Evolutionary conservation across 139 green algal genomes (phyloP), one percentile per base, ranked within the genome.

Genomic region (Coelastrella sp.): DNA sequence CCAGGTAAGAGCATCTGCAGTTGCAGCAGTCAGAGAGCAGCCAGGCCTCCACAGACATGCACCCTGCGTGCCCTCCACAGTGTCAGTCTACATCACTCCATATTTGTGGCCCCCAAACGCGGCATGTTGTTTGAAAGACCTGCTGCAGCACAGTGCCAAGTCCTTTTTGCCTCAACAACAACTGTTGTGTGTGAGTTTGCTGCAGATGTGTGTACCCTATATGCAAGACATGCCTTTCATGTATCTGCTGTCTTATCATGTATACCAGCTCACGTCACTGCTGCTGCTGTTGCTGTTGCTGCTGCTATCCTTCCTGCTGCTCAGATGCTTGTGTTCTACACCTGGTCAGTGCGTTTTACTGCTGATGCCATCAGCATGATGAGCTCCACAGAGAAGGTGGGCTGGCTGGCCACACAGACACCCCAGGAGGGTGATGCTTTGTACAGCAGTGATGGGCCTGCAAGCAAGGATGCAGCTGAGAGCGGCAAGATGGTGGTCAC

Each of bases 391-490:
- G 92, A 94, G 92, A 93, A 94, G 91, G n/a, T 95, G 25, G 86
- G 86, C 24, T 96, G 85, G 90, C 88, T 95, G 65, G 90, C 94
- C 20, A 93, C 94, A 84, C 88, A 94, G 65, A 89, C 90, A n/a
- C 89, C 90, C 25, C 85, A 92, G 60, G 91, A 93, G 84, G 90
- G 88, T 19, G 72, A 73, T 24, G 81, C 70, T 7, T 80, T 82
- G 80, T 91, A 84, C 56, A 49, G 17, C 66, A 15, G 12, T 59
- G 59, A 27, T 19, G 61, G 88, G 14, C 27, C 73, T 17, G 75
- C 27, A 19, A 78, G 56, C 65, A 75, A 90, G 76, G 81, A 90
- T 56, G 60, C 85, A 25, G 57, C 59, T 8, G 57, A 76, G 60
- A 6, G 15, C 22, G 76, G 63, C 61, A 87, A 86, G 49, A 81